Base-by-base conservation (phyloP, 2,329 filamentous ascomycete species). In the Exophiala aquamarina region DNA sequence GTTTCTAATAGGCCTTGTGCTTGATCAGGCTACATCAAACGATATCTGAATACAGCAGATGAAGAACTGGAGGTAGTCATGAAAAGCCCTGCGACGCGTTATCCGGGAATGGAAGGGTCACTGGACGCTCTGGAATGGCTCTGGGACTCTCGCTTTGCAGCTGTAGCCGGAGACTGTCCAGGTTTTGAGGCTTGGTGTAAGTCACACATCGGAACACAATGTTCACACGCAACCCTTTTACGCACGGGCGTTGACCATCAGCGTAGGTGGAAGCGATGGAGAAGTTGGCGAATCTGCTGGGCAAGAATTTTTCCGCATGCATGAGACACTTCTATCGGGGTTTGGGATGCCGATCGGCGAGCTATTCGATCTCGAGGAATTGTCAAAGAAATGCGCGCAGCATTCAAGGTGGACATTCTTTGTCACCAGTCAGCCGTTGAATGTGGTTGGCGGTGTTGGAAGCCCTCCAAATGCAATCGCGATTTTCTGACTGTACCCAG, bases 21-120 rank as follows among this genome's bases (percentile, higher is more conserved):
- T n/a, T n/a, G n/a, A n/a, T n/a, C 77, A 1, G 84, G 84, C 0
- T 79, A 76, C 54, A 79, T 81, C 9, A 74, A 83, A 53, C 67
- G 74, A 3, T 77, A 85, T 44, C 68, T 80, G 52, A 64, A 64
- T 4, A 74, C 72, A 5, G 65, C 57, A 1, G 49, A 61, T 0
- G 61, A 58, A 10, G 63, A 66, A 28, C 62, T 66, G n/a, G 53
- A 49, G n/a, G 57, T 50, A 18, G 63, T 61, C 3, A 64, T 62
- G 6, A 49, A 57, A 4, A 61, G 63, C 4, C 47, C 39, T n/a
- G 43, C 58, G 29, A 26, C 39, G n/a, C 11, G 9, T 18, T 28
- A 66, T 1, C 56, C 73, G 0, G 63, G 62, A 1, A 57, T 65
- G 1, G 60, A 64, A 43, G 61, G 62, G 2, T 61, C 60, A 2